Evolutionary conservation across 148 eudicot species (phyloP).

Genomic region (Vaccinium darrowii): DNA sequence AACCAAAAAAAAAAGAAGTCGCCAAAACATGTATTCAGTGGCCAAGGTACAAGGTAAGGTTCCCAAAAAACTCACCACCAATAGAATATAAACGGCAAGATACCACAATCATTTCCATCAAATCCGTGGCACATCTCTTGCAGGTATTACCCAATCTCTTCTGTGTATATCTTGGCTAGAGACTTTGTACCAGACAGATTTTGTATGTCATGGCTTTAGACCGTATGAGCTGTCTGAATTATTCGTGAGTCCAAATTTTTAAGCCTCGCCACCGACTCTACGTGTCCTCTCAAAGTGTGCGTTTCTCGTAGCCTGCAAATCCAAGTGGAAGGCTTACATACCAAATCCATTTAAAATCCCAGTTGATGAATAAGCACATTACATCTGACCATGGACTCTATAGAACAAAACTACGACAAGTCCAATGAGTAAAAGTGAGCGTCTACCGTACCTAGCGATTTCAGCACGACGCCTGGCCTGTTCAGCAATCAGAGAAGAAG

Average conservation of each 20-base stretch:
- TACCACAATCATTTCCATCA: conserved; percentile 9
- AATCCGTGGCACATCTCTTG: background rate
- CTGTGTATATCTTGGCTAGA: conserved; percentile 10
- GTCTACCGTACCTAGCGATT: conserved; percentile 51
- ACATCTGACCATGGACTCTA: background rate
- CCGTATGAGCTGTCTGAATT: conserved; percentile 48
- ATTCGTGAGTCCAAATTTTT: conserved; percentile 44
- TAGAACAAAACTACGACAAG: background rate
- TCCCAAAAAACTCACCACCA: background rate
- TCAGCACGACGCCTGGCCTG: conserved; percentile 75
- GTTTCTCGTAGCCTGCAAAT: conserved; percentile 57
- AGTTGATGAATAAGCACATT: background rate
- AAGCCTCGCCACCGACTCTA: conserved; percentile 57
- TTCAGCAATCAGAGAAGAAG: conserved; percentile 56
- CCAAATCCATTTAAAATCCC: background rate
- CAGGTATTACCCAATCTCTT: background rate
- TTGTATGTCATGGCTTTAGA: conserved; percentile 25
- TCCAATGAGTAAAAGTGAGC: background rate
- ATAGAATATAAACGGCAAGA: background rate
- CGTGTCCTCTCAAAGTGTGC: conserved; percentile 58
- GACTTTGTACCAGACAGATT: background rate
- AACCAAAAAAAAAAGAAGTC: background rate
- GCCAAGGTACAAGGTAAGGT: background rate
- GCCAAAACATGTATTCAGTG: background rate
- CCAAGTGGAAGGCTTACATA: background rate